A percentile compares a stretch with the other conserved stretches of the same genome.
Conservation (phyloP, 805 yeast genomes). For the Spencermartinsiella europaea region DNA sequence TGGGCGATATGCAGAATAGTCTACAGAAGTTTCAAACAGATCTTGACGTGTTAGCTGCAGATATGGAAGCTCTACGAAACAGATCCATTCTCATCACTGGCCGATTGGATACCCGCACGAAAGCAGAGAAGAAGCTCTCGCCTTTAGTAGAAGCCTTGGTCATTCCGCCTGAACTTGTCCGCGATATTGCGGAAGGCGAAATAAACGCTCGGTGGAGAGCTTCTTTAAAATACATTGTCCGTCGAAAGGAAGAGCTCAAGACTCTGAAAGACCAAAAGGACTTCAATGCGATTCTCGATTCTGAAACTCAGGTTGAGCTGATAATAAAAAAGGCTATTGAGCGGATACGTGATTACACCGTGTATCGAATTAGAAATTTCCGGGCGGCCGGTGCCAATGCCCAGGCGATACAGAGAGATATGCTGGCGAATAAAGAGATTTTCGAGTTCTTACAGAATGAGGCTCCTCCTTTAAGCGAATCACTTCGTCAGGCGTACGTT, state of each 20-base stretch:
- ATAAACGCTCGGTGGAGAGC: conserved; percentile 57
- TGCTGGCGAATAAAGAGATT: conserved; percentile 59
- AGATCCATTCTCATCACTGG: conserved; percentile 46
- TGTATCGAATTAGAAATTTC: conserved; percentile 59
- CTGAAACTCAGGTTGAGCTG: conserved; percentile 38
- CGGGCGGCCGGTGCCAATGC: conserved; percentile 64
- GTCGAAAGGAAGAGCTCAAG: conserved; percentile 18
- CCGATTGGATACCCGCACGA: conserved; percentile 44
- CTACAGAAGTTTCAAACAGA: conserved; percentile 54
- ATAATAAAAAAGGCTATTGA: conserved; percentile 63
- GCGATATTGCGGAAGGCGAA: conserved; percentile 52
- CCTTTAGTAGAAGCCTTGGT: conserved; percentile 73
- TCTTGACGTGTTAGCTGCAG: conserved; percentile 50
- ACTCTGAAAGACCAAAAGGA: conserved; percentile 1
- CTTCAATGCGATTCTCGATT: conserved; percentile 19
- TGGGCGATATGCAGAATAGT: conserved; percentile 50
- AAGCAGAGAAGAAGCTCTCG: conserved; percentile 49
- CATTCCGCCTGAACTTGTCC: conserved; percentile 67
- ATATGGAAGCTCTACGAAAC: conserved; percentile 55
- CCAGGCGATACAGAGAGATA: conserved; percentile 63
- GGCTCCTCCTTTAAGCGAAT: conserved; percentile 60
- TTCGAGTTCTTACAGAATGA: conserved; percentile 51
- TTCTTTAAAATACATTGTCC: conserved; percentile 24
- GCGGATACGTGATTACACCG: conserved; percentile 65
- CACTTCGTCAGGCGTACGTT: conserved; percentile 72